A percentile compares a stretch with the other conserved stretches of the same genome.
Evolutionary conservation across 2,329 filamentous ascomycete genomes (phyloP).

Genomic region (Zymoseptoria brevis): DNA sequence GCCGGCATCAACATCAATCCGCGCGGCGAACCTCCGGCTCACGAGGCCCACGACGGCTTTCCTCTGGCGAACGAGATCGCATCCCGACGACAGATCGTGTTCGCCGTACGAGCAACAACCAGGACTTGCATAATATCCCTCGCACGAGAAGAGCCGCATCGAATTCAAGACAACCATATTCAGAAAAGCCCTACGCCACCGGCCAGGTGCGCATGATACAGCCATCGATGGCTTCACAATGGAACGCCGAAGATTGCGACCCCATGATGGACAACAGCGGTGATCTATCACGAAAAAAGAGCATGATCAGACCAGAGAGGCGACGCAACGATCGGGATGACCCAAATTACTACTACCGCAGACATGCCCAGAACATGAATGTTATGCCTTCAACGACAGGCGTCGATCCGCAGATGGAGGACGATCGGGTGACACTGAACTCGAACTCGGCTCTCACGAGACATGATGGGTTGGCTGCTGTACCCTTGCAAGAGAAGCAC

Average conservation of each 20-base stretch:
- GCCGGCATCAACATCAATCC: constrained; percentile 4
- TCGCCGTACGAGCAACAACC: constrained; percentile 17
- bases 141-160: constrained; percentile 13
- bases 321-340: constrained; percentile 77
- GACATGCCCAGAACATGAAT: constrained; percentile 89
- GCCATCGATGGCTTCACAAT: constrained; percentile 37
- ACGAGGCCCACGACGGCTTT: constrained; percentile 52
- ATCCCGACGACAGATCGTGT: constrained; percentile 13
- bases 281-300: constrained; percentile 66
- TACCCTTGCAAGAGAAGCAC: constrained; percentile 25
- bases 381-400: constrained; percentile 86
- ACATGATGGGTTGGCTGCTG: background rate
- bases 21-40: constrained; percentile 44
- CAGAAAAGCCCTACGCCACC: constrained; percentile 31
- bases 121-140: constrained; percentile 14
- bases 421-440: constrained; percentile 45
- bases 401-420: constrained; percentile 76
- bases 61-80: constrained; percentile 58
- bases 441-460: constrained; percentile 41
- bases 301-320: constrained; percentile 81
- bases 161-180: constrained; percentile 8
- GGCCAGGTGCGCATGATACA: constrained; percentile 14
- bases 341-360: constrained; percentile 90
- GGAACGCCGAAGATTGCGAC: constrained; percentile 40
- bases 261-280: constrained; percentile 42